These are phyloP conservation scores for Salvia rosmarinus DNA, from an alignment of 257 asterid species.

Conservation along the genomic window DNA sequence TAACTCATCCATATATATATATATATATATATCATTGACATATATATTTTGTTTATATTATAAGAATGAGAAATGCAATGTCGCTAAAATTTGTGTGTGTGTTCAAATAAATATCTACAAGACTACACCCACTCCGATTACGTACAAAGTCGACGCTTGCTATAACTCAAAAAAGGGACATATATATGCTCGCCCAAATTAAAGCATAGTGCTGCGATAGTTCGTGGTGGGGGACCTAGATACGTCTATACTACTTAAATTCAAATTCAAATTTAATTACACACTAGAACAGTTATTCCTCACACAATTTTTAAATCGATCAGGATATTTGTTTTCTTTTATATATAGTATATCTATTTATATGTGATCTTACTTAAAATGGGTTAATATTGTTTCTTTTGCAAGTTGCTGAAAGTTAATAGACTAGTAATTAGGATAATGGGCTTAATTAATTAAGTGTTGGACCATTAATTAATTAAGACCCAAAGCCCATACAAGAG, in stretches of 20 bases:
- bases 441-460: no score
- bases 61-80: no score
- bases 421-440: no score
- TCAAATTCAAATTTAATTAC: neutral
- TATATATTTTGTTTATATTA: no score
- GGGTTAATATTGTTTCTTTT: no score
- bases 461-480: no score
- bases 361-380: neutral
- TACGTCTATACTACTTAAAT: neutral
- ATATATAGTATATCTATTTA: neutral
- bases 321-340: neutral
- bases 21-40: no score
- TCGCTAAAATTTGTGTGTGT: neutral
- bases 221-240: constrained; percentile 39
- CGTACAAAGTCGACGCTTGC: neutral
- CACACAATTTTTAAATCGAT: neutral
- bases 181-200: constrained; percentile 12
- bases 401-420: no score
- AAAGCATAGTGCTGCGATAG: constrained; percentile 12
- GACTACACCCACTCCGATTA: constrained; percentile 7
- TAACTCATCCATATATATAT: no score
- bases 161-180: constrained; percentile 18
- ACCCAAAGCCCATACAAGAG: no score
- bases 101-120: constrained; percentile 11
- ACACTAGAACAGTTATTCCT: neutral